Conservation (phyloP, 306 rosid species). For the Elaeagnus macrophylla region DNA sequence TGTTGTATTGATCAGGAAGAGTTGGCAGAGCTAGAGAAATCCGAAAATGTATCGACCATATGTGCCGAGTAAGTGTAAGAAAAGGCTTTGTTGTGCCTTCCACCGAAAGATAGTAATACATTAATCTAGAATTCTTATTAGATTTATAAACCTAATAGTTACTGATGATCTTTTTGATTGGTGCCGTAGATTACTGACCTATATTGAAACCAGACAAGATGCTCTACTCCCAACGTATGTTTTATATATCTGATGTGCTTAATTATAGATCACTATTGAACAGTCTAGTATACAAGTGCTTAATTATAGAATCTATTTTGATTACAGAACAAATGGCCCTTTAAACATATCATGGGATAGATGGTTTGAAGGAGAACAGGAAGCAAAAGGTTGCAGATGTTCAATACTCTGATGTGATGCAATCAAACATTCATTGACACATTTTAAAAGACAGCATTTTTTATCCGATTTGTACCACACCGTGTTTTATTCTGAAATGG, state of each 20-base stretch:
- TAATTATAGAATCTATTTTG: conserved; percentile 14
- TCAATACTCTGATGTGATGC: conserved; percentile 48
- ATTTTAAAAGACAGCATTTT: too few relatives aligned
- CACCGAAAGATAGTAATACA: neutral
- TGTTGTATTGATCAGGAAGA: conserved; percentile 47
- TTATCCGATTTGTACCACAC: too few relatives aligned
- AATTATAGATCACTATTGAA: conserved; percentile 4
- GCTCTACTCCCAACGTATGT: conserved; percentile 64
- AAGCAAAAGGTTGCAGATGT: conserved; percentile 56
- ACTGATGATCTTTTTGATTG: conserved; percentile 15
- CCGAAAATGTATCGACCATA: conserved; percentile 55
- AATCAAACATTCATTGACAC: neutral
- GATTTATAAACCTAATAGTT: conserved; percentile 1
- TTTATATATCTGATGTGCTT: conserved; percentile 18
- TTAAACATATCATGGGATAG: conserved; percentile 53
- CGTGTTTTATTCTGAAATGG: too few relatives aligned
- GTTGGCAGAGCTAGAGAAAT: conserved; percentile 52
- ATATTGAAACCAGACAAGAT: conserved; percentile 44
- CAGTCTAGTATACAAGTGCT: conserved; percentile 3
- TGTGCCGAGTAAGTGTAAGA: conserved; percentile 53
- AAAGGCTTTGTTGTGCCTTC: conserved; percentile 2
- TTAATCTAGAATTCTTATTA: too few relatives aligned
- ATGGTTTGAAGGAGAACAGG: conserved; percentile 82
- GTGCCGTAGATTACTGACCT: conserved; percentile 41
- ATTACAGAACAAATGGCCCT: conserved; percentile 55